Evolutionary conservation across 352 stramenopile species (phyloP), one percentile per base, ranked within the genome.

Genomic region (Phytophthora hybrid): DNA sequence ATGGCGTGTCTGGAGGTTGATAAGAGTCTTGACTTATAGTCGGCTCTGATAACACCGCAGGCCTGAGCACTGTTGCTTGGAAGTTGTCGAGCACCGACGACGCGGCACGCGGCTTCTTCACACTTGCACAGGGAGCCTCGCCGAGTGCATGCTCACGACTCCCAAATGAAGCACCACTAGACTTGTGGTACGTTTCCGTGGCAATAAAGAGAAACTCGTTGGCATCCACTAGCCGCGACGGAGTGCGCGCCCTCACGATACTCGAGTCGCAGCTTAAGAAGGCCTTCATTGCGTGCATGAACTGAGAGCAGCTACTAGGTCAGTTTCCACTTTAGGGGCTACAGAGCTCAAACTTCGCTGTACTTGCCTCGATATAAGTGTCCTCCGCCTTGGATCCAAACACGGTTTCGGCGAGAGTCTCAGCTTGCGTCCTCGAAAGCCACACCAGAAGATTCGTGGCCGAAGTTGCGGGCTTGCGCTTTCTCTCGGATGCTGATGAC

Each of bases 341-440:
- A 53, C 14, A 65, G 11, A 60, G 34, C 11, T 34, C 31, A 2
- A 19, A 10, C 46, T n/a, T n/a, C 39, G 39, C 39, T 14, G 46
- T 19, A 11, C 61, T 34, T 70, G 91, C 85, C 79, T 90, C 68
- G 1, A 89, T 59, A 34, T 79, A 90, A 6, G 68, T 60, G 47
- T 89, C 77, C 13, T 90, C 81, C 0, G 39, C 71, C 34, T 83
- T 92, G 31, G 82, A 71, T 1, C 83, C 78, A 49, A 91, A 93
- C 14, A 88, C 58, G 29, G 52, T 72, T 39, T 81, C 76, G 3
- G 79, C 81, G 2, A 89, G 63, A 2, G 55, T 67, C 52, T 90
- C 79, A 11, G 85, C 66, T 47, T 91, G 85, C 7, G 34, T 41
- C 51, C 81, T 88, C 6, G 81, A 89, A 18, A 94, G 66, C 85